Evolutionary conservation across 306 rosid species (phyloP).

Genomic region (Lablab purpureus): DNA sequence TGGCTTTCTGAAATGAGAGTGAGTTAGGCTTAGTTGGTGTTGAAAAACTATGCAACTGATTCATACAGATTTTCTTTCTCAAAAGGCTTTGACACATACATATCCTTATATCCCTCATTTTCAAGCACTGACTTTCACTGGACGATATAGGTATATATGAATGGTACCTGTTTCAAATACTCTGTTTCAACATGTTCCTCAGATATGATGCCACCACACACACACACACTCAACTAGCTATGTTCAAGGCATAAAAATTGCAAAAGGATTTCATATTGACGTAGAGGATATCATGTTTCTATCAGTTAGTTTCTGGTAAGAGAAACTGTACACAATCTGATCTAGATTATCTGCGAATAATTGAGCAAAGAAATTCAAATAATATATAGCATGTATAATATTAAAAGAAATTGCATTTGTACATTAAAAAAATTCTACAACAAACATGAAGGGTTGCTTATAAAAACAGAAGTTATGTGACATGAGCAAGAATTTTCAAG

Average conservation of each 20-base stretch:
- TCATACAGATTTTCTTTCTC: conserved; percentile 91
- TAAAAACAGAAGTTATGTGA: too few species aligned
- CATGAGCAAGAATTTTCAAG: neutral
- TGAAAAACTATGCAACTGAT: conserved; percentile 59
- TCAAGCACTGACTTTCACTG: too few species aligned
- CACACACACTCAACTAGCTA: neutral
- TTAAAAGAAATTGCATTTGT: neutral
- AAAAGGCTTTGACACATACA: conserved; percentile 89
- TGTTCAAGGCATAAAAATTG: neutral
- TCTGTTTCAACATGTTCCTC: neutral
- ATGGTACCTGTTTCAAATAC: conserved; percentile 72
- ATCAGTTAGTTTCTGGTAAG: neutral
- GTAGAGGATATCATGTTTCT: too few species aligned
- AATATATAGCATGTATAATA: neutral
- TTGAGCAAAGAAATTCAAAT: neutral
- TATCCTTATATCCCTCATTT: neutral
- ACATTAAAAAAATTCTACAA: neutral
- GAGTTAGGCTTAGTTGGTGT: neutral
- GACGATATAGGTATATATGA: conserved; percentile 28
- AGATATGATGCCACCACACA: neutral
- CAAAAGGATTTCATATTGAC: too few species aligned
- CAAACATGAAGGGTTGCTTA: neutral
- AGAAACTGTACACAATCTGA: neutral
- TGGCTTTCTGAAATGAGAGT: conserved; percentile 38
- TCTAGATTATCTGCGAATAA: neutral